These are phyloP conservation scores for Cyberlindnera mississippiensis DNA, from an alignment of 805 yeast genomes.

Conservation along the genomic window DNA sequence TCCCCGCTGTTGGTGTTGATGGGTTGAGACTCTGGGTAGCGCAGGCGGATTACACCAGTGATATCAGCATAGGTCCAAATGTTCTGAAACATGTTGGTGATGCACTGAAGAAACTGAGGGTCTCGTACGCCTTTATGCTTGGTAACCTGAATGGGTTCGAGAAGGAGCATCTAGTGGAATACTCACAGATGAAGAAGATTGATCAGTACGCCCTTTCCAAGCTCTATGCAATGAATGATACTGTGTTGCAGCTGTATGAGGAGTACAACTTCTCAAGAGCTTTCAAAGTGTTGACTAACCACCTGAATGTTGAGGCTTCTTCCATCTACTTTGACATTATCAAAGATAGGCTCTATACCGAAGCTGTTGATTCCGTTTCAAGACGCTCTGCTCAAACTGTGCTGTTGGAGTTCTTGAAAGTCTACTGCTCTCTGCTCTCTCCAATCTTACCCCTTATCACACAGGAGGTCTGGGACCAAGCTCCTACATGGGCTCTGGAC, in stretches of 20 bases:
- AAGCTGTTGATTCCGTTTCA: slow-evolving; percentile 39
- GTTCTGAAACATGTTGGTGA: slow-evolving; percentile 75
- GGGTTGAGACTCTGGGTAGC: slow-evolving; percentile 92
- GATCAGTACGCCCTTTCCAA: slow-evolving; percentile 65
- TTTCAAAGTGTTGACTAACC: slow-evolving; percentile 61
- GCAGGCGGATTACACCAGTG: slow-evolving; percentile 79
- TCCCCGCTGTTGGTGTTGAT: slow-evolving; percentile 78
- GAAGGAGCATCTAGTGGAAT: slow-evolving; percentile 32
- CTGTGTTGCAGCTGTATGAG: slow-evolving; percentile 43
- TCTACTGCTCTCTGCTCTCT: slow-evolving; percentile 63
- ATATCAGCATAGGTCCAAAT: slow-evolving; percentile 69
- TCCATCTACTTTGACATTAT: slow-evolving; percentile 82
- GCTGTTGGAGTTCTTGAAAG: slow-evolving; percentile 50
- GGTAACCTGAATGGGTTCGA: slow-evolving; percentile 63
- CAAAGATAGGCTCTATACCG: slow-evolving; percentile 84
- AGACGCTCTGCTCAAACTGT: slow-evolving; percentile 66
- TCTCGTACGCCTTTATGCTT: slow-evolving; percentile 73
- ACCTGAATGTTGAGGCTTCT: slow-evolving; percentile 72
- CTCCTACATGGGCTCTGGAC: slow-evolving; percentile 31
- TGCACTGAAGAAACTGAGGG: slow-evolving; percentile 72
- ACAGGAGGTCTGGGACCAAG: slow-evolving; percentile 82
- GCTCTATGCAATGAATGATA: slow-evolving; percentile 43
- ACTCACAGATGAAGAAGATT: slow-evolving; percentile 38
- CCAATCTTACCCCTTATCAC: slow-evolving; percentile 83
- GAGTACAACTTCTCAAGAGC: slow-evolving; percentile 65